Percentiles rank a stretch among this genome's conserved stretches.
Evolutionary conservation across 2,329 filamentous ascomycete genomes (phyloP).

Genomic region (Saccharata proteae): DNA sequence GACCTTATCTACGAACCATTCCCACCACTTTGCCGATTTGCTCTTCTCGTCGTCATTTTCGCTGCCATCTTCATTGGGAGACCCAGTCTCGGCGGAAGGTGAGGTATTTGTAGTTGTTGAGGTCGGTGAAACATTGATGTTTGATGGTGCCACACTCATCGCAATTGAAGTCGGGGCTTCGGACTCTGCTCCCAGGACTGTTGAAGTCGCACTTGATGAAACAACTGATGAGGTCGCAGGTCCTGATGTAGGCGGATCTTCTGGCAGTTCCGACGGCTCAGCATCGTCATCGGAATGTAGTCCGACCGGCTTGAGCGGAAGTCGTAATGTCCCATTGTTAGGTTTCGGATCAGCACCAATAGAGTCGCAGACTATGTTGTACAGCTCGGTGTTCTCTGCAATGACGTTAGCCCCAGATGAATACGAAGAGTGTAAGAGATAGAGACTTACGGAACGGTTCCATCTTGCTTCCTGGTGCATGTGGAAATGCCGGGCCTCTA

Average conservation of each 20-base stretch:
- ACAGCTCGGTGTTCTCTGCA: slow-evolving; percentile 87
- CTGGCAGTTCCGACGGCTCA: slow-evolving; percentile 10
- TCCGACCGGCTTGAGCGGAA: slow-evolving; percentile 55
- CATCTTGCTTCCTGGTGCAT: slow-evolving; percentile 66
- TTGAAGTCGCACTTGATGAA: slow-evolving; percentile 1
- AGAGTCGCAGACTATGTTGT: slow-evolving; percentile 88
- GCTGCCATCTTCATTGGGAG: neutral
- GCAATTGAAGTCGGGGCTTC: too few relatives aligned
- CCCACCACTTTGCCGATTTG: too few relatives aligned
- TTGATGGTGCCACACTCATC: too few relatives aligned
- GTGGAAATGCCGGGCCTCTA: slow-evolving; percentile 81
- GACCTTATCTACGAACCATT: slow-evolving; percentile 25
- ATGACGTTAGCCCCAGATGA: slow-evolving; percentile 15
- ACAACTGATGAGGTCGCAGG: slow-evolving; percentile 10
- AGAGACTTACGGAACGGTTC: slow-evolving; percentile 64
- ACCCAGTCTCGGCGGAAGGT: neutral
- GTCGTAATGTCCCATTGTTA: slow-evolving; percentile 77
- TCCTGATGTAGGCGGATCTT: slow-evolving; percentile 10
- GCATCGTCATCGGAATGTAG: slow-evolving; percentile 43
- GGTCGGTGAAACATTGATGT: too few relatives aligned
- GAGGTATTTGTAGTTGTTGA: too few relatives aligned
- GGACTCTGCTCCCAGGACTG: too few relatives aligned
- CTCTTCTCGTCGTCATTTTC: slow-evolving; percentile 9
- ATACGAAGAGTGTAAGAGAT: neutral
- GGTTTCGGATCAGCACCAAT: slow-evolving; percentile 59